Base-by-base conservation (phyloP, 345 rosid species). In the Melaleuca alternifolia region DNA sequence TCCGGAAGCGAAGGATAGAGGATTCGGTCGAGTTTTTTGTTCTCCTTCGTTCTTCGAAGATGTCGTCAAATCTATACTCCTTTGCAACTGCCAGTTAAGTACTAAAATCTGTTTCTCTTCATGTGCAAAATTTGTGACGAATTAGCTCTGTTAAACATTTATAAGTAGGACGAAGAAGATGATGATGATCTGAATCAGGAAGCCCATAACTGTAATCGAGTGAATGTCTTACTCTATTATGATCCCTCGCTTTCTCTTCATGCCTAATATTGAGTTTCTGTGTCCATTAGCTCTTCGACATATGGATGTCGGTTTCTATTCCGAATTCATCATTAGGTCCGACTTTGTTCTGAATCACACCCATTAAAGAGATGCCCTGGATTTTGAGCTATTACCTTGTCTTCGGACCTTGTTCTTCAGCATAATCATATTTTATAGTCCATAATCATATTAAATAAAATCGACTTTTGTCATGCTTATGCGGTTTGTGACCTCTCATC, bases 1-100 rank as follows among this genome's bases (percentile, higher is more conserved):
- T 82, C 57, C 76, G 10, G 83, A 61, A 10, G 94, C 94, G 3
- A 91, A 86, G 87, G 76, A 89, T 18, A 85, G 20, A 54, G 90
- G 91, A 65, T 91, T 90, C 3, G 93, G 95, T 54, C 50, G 93
- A 51, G 88, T 92, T 48, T 92, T 94, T 51, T 90, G 95, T 4
- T 92, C 96, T 3, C 92, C 94, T 83, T 82, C 90, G 65, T 90
- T 89, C 76, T 93, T 93, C 76, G 95, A 93, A 88, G 95, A 94
- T 89, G 82, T 88, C 81, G 89, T 93, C 79, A 93, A 93, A 88
- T 87, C 92, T 48, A 52, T 93, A 12, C 92, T 93, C 59, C 91
- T 93, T 44, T 92, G 94, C 83, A 90, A 92, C 59, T 88, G 86
- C 88, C 41, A 41, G 48, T 65, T 65, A 33, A 33, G 79, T 65